Percentiles rank a stretch among this genome's conserved stretches.
Evolutionary conservation across 768 basidiomycete genomes (phyloP).

Genomic region (Epithele typhae): DNA sequence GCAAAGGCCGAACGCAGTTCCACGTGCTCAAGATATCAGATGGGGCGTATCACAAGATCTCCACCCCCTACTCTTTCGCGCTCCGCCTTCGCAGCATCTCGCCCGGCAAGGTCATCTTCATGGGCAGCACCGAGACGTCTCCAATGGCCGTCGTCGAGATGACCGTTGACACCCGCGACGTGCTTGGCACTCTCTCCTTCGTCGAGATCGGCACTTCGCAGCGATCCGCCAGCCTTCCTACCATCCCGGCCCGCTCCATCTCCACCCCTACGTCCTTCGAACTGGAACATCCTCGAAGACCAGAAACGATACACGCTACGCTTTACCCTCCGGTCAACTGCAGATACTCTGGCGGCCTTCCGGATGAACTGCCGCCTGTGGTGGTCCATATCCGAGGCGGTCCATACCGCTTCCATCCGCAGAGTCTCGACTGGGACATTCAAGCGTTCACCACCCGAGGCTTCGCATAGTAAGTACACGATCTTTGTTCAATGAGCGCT

Average conservation of each 20-base stretch:
- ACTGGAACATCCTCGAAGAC: conserved; percentile 11
- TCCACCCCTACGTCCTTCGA: background rate
- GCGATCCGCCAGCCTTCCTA: conserved; percentile 22
- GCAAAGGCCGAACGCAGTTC: no score
- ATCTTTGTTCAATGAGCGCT: background rate
- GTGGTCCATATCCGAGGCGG: conserved; percentile 64
- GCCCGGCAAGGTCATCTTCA: conserved; percentile 30
- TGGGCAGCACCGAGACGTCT: conserved; percentile 32
- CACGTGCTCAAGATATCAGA: conserved; percentile 27
- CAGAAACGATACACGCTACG: conserved; percentile 48
- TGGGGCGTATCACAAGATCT: conserved; percentile 21
- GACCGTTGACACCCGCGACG: no score
- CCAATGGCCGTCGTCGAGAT: conserved; percentile 19
- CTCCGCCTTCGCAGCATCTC: conserved; percentile 30
- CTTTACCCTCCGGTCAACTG: conserved; percentile 65
- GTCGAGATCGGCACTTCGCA: conserved; percentile 29
- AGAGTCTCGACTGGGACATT: conserved; percentile 46
- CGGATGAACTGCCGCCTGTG: conserved; percentile 57
- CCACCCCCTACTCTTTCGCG: conserved; percentile 35
- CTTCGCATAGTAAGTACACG: conserved; percentile 53
- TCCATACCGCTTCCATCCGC: conserved; percentile 44
- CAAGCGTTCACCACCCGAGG: conserved; percentile 65
- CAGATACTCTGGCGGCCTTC: conserved; percentile 39
- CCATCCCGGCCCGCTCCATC: conserved; percentile 1
- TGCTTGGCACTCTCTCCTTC: no score